A percentile compares a stretch with the other conserved stretches of the same genome.
Conservation (phyloP, 176 grass and related monocot species). For the Cenchrus fungigraminus region DNA sequence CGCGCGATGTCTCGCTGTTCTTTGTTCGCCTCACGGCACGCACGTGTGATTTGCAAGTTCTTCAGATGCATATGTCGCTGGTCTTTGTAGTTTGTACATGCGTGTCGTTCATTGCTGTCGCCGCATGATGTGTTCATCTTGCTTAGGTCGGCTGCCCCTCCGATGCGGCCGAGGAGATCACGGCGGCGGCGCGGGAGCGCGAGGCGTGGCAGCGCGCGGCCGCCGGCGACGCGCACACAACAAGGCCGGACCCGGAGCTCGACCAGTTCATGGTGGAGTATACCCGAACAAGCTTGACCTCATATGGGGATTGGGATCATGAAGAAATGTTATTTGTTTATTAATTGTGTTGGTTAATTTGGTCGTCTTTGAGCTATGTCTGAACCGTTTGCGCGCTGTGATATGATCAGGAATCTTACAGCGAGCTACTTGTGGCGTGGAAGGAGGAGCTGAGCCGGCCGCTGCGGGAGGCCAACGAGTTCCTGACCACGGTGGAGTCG, state of each 20-base stretch:
- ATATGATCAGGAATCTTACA: constrained; percentile 46
- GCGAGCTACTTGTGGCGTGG: constrained; percentile 39
- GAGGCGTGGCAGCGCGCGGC: constrained; percentile 47
- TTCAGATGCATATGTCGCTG: too few relatives aligned
- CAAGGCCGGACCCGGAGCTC: constrained; percentile 50
- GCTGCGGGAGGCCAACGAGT: constrained; percentile 51
- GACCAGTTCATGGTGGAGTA: constrained; percentile 58
- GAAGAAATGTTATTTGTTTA: neutral
- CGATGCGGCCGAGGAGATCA: constrained; percentile 33
- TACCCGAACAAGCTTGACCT: neutral
- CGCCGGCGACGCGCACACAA: constrained; percentile 18
- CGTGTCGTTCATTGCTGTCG: neutral
- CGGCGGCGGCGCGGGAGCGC: constrained; percentile 21
- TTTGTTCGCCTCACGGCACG: neutral
- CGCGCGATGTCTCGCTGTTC: neutral
- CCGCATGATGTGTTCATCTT: neutral
- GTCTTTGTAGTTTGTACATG: neutral
- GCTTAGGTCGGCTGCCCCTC: constrained; percentile 41
- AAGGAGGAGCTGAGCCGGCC: constrained; percentile 54
- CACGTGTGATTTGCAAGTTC: too few relatives aligned
- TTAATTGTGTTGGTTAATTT: neutral
- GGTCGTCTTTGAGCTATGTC: too few relatives aligned
- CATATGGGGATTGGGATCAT: neutral
- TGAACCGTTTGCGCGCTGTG: neutral
- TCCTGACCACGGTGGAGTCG: constrained; percentile 34